Percentiles rank a stretch among this genome's conserved stretches.
phyloP scores from a whole-genome alignment of 345 rosid genomes.

The Syzygium jambos region DNA sequence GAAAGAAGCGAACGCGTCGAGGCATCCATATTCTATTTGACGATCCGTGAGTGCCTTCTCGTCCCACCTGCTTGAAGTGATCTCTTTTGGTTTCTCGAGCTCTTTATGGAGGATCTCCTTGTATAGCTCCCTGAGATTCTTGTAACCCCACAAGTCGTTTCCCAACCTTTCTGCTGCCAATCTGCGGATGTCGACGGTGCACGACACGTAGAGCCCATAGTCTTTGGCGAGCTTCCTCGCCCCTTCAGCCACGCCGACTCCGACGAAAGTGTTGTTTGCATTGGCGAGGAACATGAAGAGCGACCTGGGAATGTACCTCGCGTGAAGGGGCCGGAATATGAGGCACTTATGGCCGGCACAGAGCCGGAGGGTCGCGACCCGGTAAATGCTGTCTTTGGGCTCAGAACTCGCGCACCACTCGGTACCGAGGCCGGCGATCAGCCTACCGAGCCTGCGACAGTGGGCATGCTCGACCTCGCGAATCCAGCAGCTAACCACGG shows the following conservation, averaged over 20 bases:
- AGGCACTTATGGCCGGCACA: neutral
- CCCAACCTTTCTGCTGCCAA: constrained; percentile 4
- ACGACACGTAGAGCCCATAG: constrained; percentile 5
- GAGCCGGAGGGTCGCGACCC: neutral
- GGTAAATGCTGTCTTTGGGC: neutral
- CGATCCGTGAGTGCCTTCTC: neutral
- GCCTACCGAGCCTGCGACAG: neutral
- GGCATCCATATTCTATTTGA: neutral
- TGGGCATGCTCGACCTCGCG: neutral
- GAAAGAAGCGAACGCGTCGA: neutral
- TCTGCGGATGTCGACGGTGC: constrained; percentile 6
- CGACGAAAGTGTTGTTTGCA: neutral
- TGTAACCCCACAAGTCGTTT: neutral
- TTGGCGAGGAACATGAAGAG: neutral
- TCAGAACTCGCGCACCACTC: neutral
- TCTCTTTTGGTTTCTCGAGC: neutral
- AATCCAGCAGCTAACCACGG: neutral
- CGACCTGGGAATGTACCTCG: neutral
- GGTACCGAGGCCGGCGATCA: constrained; percentile 13
- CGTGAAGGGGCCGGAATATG: neutral
- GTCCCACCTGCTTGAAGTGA: neutral
- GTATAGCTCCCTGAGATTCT: constrained; percentile 7
- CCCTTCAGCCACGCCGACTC: neutral
- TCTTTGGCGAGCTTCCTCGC: constrained; percentile 9
- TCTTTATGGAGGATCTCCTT: neutral